Conservation (phyloP, 768 basidiomycete species). For the Austroboletus eburneus region DNA sequence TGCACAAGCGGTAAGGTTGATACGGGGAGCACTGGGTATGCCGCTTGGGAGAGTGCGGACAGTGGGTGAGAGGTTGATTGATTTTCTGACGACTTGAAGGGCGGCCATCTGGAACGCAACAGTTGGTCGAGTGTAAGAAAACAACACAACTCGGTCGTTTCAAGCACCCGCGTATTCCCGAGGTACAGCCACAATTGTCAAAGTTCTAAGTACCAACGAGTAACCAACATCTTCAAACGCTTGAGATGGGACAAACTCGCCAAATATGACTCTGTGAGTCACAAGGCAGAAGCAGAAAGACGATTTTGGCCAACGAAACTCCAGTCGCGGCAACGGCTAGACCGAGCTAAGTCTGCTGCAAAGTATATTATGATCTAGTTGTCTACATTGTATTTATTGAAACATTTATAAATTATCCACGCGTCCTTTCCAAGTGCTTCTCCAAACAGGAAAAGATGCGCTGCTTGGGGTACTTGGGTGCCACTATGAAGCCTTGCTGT, state of each 20-base stretch:
- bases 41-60: slow-evolving; percentile 76
- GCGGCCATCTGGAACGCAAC: slow-evolving; percentile 48
- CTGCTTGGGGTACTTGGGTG: slow-evolving; percentile 55
- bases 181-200: slow-evolving; percentile 23
- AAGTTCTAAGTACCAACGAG: slow-evolving; percentile 25
- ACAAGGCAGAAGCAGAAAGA: no score
- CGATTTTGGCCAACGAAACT: no score
- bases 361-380: no score
- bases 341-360: no score
- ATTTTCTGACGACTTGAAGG: slow-evolving; percentile 74
- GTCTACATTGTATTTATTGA: no score
- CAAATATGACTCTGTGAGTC: no score
- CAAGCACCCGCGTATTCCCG: slow-evolving; percentile 34
- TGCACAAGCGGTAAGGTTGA: slow-evolving; percentile 70
- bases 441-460: slow-evolving; percentile 60
- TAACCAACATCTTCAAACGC: slow-evolving; percentile 28
- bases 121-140: neutral
- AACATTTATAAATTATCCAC: neutral
- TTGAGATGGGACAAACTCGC: no score
- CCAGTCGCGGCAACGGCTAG: no score
- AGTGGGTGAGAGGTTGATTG: slow-evolving; percentile 77
- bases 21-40: slow-evolving; percentile 67
- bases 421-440: slow-evolving; percentile 32
- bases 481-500: slow-evolving; percentile 48
- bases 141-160: slow-evolving; percentile 4